Base-by-base conservation (phyloP, 2,329 filamentous ascomycete species). In the Penicillium glabrum region DNA sequence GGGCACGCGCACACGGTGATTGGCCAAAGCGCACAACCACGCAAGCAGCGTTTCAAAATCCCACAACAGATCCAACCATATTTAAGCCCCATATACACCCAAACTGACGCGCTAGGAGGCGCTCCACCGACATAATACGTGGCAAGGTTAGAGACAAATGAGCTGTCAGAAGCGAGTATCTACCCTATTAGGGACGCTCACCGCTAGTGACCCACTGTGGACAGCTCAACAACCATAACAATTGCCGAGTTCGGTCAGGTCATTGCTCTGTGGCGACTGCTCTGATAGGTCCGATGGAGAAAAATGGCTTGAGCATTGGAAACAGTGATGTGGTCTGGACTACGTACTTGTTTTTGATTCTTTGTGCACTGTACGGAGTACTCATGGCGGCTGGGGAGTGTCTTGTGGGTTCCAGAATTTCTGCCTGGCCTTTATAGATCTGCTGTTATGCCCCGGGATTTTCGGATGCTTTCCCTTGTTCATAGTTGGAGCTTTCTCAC, bases 61-160 rank as follows among this genome's bases (percentile, higher is more conserved):
- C 44, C 39, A 51, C 33, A 49, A 46, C 35, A 37, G 13, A 51
- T 19, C 51, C 46, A 23, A 49, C 54, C 50, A 54, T 26, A 45
- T 37, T 37, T 41, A 21, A 31, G 5, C 24, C 26, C 27, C 29
- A 33, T 44, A 31, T 53, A 51, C 48, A 49, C 39, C 47, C 61
- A 61, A 45, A 45, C 21, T 53, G 50, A 56, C 41, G 58, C 62
- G 54, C 59, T 53, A 53, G 57, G 54, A 44, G 52, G 26, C 21
- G 35, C 51, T 47, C 52, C 56, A 64, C 59, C 46, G 19, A 58
- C 54, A 44, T 49, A 46, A 60, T 46, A 62, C 59, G 52, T 27
- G 41, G 46, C 55, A 33, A 21, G 27, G 61, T 65, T 53, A 51
- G 59, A 66, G 52, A 62, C 49, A 61, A 53, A 64, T 64, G 61